These are phyloP conservation scores for Dioszegia crocea DNA, from an alignment of 768 basidiomycete genomes.

Conservation along the genomic window DNA sequence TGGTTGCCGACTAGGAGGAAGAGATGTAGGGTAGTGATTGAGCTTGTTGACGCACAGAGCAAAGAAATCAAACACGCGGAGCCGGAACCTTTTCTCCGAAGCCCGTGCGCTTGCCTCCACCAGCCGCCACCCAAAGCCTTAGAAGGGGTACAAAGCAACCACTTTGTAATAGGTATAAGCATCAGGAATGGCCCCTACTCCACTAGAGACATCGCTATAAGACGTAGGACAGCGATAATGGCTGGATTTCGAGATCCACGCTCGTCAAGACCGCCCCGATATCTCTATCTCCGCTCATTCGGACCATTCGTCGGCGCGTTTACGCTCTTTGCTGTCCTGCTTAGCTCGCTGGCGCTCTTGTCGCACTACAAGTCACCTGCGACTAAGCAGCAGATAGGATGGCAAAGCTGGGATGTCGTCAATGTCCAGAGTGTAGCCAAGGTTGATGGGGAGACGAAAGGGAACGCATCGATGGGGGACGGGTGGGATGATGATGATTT, in stretches of 20 bases:
- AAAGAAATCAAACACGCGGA: slow-evolving; percentile 7
- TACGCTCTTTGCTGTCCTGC: slow-evolving; percentile 65
- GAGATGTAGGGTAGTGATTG: neutral
- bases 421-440: slow-evolving; percentile 16
- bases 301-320: slow-evolving; percentile 53
- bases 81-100: no score
- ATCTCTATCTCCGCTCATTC: slow-evolving; percentile 53
- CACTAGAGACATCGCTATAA: no score
- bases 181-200: neutral
- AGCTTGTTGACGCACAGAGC: no score
- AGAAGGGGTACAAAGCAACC: slow-evolving; percentile 4
- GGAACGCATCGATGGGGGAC: slow-evolving; percentile 64
- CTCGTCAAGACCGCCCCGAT: slow-evolving; percentile 3
- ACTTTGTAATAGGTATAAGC: neutral
- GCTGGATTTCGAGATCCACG: neutral
- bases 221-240: neutral
- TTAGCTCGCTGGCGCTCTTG: slow-evolving; percentile 73
- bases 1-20: neutral
- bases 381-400: slow-evolving; percentile 65
- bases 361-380: slow-evolving; percentile 60
- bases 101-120: neutral
- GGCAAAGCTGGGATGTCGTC: slow-evolving; percentile 82
- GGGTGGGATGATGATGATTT: neutral
- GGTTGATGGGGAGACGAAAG: slow-evolving; percentile 27
- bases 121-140: neutral